Conservation (phyloP, 441 rosid genomes). For the Metrosideros polymorpha region DNA sequence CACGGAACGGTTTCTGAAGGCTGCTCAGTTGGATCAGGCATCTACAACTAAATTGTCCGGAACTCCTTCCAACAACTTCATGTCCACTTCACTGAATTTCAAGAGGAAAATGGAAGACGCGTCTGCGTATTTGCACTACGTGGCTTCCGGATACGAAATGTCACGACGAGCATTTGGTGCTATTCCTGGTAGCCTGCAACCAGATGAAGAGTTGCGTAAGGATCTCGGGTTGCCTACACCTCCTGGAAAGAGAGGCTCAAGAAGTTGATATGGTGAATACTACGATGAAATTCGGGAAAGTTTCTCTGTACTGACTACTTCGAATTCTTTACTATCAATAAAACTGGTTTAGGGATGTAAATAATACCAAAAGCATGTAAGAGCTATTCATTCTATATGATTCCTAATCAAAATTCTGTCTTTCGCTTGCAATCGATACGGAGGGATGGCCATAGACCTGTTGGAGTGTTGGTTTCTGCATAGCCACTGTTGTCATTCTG, state of each 20-base stretch:
- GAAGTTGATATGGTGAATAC: conserved; percentile 1
- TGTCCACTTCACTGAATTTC: conserved; percentile 43
- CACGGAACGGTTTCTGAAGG: conserved; percentile 63
- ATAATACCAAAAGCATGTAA: neutral
- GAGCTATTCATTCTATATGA: neutral
- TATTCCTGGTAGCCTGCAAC: conserved; percentile 75
- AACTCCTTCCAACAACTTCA: conserved; percentile 24
- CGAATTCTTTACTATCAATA: neutral
- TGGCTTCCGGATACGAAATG: conserved; percentile 67
- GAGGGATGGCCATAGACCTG: neutral
- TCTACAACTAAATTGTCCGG: neutral
- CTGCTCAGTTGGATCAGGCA: conserved; percentile 36
- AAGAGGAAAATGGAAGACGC: conserved; percentile 48
- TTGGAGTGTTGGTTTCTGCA: neutral
- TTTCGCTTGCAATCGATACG: neutral
- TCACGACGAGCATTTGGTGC: conserved; percentile 83
- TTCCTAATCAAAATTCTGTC: neutral
- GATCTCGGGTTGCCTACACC: conserved; percentile 67
- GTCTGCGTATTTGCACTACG: conserved; percentile 64
- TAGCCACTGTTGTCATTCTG: neutral
- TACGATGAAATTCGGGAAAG: neutral
- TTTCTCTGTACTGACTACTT: neutral
- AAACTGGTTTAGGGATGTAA: neutral
- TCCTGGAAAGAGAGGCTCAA: conserved; percentile 2
- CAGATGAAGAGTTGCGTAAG: conserved; percentile 64